Evolutionary conservation across 257 asterid genomes (phyloP), one percentile per base, ranked within the genome.

Genomic region (Scutellaria baicalensis): DNA sequence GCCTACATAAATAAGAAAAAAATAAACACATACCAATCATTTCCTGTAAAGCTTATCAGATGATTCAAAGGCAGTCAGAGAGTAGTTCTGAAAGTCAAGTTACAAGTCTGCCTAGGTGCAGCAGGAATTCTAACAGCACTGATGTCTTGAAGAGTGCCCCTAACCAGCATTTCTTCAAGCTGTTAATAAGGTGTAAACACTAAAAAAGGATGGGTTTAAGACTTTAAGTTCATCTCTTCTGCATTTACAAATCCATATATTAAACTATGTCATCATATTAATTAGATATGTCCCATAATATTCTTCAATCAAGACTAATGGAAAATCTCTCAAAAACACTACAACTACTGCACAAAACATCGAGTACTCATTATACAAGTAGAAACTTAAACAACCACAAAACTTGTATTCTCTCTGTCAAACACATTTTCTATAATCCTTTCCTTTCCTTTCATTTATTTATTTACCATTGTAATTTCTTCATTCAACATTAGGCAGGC

Each of bases 1-100:
- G 88, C 96, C 99, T 93, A 87, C 78, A 63, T 31, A 21, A 31
- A 48, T 48, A 69, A 31, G 1, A 48, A 10, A 52, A 60, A 60
- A 69, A n/a, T n/a, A 55, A 60, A 40, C 58, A 47, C 57, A 31
- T 20, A 72, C 17, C 50, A 71, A 60, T 31, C 36, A 39, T 31
- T 6, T 40, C 63, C 63, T 5, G 10, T 12, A 57, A 17, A 65
- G 75, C 44, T 55, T 17, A 17, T 64, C 3, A 60, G 54, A 73
- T 58, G 23, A 27, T 33, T 13, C 1, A 35, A 62, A 55, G 60
- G 43, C 66, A 36, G 39, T 45, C 47, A 71, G 18, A 38, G 31
- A 61, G 40, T 60, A 31, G 44, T 54, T 31, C 58, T 18, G 48
- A 58, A 64, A 18, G 70, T 23, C 44, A 69, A 9, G 16, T 17